Evolutionary conservation across 176 grass and related monocot genomes (phyloP), one percentile per base, ranked within the genome.

Genomic region (Carex pumila): DNA sequence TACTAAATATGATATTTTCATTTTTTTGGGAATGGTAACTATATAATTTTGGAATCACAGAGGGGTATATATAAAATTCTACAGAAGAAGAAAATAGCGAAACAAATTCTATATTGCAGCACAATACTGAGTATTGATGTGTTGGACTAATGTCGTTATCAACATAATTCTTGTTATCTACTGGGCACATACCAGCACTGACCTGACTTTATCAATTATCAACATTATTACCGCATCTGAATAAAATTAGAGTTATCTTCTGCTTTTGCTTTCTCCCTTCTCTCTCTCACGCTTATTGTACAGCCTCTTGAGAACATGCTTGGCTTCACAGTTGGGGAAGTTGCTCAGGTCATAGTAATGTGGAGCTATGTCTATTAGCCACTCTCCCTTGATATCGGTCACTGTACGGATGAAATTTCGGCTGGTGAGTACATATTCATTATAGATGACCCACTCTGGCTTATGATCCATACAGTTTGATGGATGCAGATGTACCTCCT

Each of bases 361-460:
- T 56, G 90, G 90, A 55, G 92, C 90, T 47, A 94, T 73, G 79
- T 99, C 91, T 12, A 94, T 87, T 68, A 99, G 71, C 97, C 97
- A 99, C 19, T 99, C 97, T 86, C 91, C 97, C 29, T 85, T 83
- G 57, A 96, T 88, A 89, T 96, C 97, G 2, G 93, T 95, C 47
- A 98, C 95, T 14, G 92, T 98, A 9, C 95, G 89, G 60, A 95
- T 98, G 57, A 94, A 98, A 86, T 95, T 93, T 85, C 91, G 91
- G 45, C 90, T 98, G 57, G 92, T 98, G 72, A 95, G 75, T 65
- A 95, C 95, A 71, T 93, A 95, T 61, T 93, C 95, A 8, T 93
- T 98, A 81, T 95, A 98, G 73, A 98, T 95, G 71, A 99, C 97
- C 97, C 97, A 99, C 81, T 99, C 91, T 0, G 97, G 97, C 69